Conservation (phyloP, 176 grass and related monocot species). For the Thinopyrum elongatum region DNA sequence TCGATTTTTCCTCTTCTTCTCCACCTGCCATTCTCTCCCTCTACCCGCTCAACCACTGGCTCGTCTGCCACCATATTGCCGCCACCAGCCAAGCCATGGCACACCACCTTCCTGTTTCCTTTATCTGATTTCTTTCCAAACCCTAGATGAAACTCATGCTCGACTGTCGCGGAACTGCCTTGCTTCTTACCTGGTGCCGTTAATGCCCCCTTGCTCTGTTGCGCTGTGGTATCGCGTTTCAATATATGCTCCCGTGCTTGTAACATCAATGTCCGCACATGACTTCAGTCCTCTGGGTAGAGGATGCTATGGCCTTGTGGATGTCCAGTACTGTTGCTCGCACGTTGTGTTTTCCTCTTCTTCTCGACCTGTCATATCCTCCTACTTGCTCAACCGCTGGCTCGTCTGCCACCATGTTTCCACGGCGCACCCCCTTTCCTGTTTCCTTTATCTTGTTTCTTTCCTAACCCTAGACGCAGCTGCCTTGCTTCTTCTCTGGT, state of each 20-base stretch:
- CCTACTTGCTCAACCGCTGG: neutral
- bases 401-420: neutral
- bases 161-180: neutral
- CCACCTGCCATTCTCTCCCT: neutral
- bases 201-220: neutral
- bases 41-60: neutral
- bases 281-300: neutral
- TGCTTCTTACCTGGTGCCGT: neutral
- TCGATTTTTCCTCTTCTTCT: neutral
- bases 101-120: neutral
- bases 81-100: neutral
- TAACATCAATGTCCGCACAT: neutral
- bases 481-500: neutral
- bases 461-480: neutral
- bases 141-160: neutral
- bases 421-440: neutral
- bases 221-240: neutral
- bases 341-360: neutral
- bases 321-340: neutral
- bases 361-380: slow-evolving; percentile 7
- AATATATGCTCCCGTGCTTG: neutral
- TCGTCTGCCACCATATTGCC: neutral
- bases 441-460: neutral
- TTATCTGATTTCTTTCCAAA: slow-evolving; percentile 2
- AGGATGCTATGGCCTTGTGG: neutral